Evolutionary conservation across 257 asterid species (phyloP), one percentile per base, ranked within the genome.

Genomic region (Nemophila menziesii): DNA sequence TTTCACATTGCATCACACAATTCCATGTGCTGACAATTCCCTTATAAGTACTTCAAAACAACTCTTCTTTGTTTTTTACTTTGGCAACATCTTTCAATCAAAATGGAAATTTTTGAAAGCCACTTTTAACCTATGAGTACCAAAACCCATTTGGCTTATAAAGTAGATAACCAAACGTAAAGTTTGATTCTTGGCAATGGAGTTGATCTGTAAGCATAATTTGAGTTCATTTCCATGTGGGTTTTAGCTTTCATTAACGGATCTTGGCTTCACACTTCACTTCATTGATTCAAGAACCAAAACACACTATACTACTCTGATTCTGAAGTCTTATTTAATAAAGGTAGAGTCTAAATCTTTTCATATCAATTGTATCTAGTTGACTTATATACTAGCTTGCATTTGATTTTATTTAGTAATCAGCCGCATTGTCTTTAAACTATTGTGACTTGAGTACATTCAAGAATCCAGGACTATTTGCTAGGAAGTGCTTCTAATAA

Each of bases 321-420:
- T 57, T 33, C 41, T 48, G 41, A 51, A 48, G 23, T 49, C 4
- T 20, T 20, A 24, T 21, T 40, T 3, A 10, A 39, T n/a, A 21
- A 23, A 48, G 78, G 78, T 66, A 41, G 60, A 64, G 64, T 62
- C 48, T 11, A 40, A 48, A 46, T 36, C 65, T 52, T 46, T 54
- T 29, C 45, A 51, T 43, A 44, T 24, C 16, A 33, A 7, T 38
- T 8, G 34, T 12, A 16, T 21, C 29, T 34, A 13, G 49, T 13
- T 51, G 33, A 36, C 37, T 20, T 33, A 14, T 44, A 37, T 33
- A 17, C 17, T 16, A 10, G n/a, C 33, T 23, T 26, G 48, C 48
- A 4, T 13, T 11, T 16, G 9, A 13, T 21, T 21, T 29, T 29
- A 2, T 7, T 29, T 7, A 2, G 36, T 29, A 29, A 29, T 29